These are phyloP conservation scores for Cystofilobasidium ferigula DNA, from an alignment of 768 basidiomycete species.

Conservation along the genomic window DNA sequence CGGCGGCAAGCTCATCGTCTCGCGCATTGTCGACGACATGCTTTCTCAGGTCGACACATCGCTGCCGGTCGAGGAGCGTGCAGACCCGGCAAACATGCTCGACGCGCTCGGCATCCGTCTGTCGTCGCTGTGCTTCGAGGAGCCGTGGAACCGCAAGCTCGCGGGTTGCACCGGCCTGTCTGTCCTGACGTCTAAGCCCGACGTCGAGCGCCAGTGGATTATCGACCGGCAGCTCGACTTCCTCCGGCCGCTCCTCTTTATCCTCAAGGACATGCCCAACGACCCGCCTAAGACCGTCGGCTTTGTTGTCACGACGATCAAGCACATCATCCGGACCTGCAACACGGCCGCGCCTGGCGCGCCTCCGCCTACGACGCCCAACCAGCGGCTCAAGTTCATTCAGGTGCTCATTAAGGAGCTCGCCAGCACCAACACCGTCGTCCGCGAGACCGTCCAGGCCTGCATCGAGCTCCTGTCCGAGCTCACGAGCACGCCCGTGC, in stretches of 20 bases:
- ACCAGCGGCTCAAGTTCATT: constrained; percentile 39
- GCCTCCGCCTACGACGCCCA: constrained; percentile 36
- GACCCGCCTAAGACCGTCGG: constrained; percentile 75
- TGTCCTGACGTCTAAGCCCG: constrained; percentile 61
- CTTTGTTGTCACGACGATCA: constrained; percentile 65
- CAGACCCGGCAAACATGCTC: constrained; percentile 43
- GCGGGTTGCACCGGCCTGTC: constrained; percentile 80
- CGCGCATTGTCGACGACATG: constrained; percentile 38
- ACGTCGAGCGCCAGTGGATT: constrained; percentile 66
- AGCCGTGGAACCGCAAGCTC: constrained; percentile 76
- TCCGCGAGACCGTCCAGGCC: constrained; percentile 70
- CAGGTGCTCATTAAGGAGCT: constrained; percentile 57
- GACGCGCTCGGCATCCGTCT: constrained; percentile 76
- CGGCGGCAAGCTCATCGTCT: constrained; percentile 17
- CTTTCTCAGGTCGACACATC: constrained; percentile 37
- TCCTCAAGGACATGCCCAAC: constrained; percentile 84
- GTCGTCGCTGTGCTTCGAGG: constrained; percentile 76
- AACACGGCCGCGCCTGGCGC: constrained; percentile 26
- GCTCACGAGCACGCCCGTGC: constrained; percentile 56
- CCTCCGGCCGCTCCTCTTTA: constrained; percentile 75
- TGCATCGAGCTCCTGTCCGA: constrained; percentile 69
- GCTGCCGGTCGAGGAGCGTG: constrained; percentile 8
- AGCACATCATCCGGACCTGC: constrained; percentile 37
- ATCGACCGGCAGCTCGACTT: constrained; percentile 80
- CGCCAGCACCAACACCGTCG: constrained; percentile 70